Base-by-base conservation (phyloP, 305 asterid genomes). In the Rubia occidens region DNA sequence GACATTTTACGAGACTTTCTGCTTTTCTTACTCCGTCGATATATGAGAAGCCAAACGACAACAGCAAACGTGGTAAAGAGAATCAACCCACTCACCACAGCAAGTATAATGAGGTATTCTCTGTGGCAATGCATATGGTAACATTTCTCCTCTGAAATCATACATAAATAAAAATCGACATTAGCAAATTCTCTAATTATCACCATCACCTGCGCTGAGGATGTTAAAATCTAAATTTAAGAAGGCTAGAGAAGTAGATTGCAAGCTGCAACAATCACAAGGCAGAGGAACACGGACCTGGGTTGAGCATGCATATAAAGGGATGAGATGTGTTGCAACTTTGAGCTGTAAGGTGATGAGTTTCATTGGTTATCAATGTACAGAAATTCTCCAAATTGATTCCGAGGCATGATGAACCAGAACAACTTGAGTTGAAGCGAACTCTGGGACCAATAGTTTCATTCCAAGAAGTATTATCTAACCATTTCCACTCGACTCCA, bases 11-110 rank as follows among this genome's bases (percentile, higher is more conserved):
- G 92, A 44, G 96, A 93, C 79, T 90, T 87, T 77, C 83, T 88
- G 68, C 92, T 86, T 82, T 85, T 90, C 80, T 81, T 88, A 68
- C 78, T 85, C 64, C 89, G 96, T 67, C 82, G 74, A 76, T 81
- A 93, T 47, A 90, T 75, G 68, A 93, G 97, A 81, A 93, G 95
- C 97, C 97, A 93, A 72, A 82, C 66, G 53, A 93, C 98, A 76
- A 93, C 89, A 67, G 85, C 88, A 62, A 86, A 82, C 56, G 95
- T 87, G 70, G 87, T 86, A 83, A 78, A 87, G 76, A 93, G 85
- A 75, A 93, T 90, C 72, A 93, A 73, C 70, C 95, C 97, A 76
- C 98, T 90, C 81, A 93, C 98, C 72, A 84, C 94, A 67, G 89
- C 85, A 78, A 93, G 98, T 80, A 87, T 86, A 74, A 90, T 87